Evolutionary conservation across 192 early-diverging fungal species (phyloP), one percentile per base, ranked within the genome.

Genomic region (Jimgerdemannia flammicorona): DNA sequence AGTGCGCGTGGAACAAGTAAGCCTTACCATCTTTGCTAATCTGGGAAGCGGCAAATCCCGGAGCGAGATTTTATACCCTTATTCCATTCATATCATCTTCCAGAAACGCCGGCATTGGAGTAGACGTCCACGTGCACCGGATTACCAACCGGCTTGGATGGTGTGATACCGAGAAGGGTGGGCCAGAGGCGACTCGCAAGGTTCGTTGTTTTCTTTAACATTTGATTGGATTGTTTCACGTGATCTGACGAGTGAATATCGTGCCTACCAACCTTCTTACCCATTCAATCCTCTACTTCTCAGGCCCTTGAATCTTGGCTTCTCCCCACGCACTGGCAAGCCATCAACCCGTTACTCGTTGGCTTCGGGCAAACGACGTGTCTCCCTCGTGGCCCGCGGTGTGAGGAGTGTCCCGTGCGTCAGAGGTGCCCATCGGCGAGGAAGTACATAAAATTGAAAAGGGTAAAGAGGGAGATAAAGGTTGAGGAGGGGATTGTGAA

Each of bases 61-160:
- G 29, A 29, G 29, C 29, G 29, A 29, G 29, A 29, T 29, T 29
- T 29, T 29, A 29, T 29, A 29, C 29, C 0, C 29, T 29, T 29
- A 29, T 29, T 29, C 29, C 29, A 29, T 29, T 29, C 2, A 2
- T 14, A 43, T 1, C 9, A 43, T 40, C 76, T 3, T 49, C 3
- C 74, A 93, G 85, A 44, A 93, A 93, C 69, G 44, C 84, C 39
- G 97, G 96, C 6, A 99, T 99, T 81, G 97, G 96, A 3, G 97
- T 99, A 14, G 96, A 99, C 80, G 94, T 93, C 0, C 97, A 99
- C 82, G 96, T 98, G 10, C 93, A 97, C 84, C 88, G 96, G 64
- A 98, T 99, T 63, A 68, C 89, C 20, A 95, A 97, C 72, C 84
- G 95, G 4, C 83, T 99, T 18, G 95, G 94, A 18, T 99, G 96